Conservation (phyloP, 176 grass and related monocot genomes). For the Saccharum spontaneum region DNA sequence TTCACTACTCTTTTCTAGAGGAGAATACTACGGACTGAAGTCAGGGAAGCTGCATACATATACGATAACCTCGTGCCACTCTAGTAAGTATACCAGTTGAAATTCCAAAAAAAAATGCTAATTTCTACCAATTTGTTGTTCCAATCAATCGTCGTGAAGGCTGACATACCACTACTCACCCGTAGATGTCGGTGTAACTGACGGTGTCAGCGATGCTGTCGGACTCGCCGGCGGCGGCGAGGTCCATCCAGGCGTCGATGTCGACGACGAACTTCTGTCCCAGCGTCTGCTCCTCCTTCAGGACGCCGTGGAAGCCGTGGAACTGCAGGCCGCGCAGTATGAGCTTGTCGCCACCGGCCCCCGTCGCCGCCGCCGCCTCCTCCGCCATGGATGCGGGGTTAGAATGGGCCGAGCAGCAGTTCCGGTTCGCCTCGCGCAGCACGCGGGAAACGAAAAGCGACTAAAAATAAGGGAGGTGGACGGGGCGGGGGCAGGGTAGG, state of each 20-base stretch:
- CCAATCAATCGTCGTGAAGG: background rate
- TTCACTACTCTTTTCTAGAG: background rate
- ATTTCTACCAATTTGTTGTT: background rate
- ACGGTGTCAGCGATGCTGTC: conserved; percentile 70
- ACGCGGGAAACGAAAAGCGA: background rate
- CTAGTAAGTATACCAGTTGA: background rate
- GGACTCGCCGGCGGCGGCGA: conserved; percentile 60
- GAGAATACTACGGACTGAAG: background rate
- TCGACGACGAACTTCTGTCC: conserved; percentile 94
- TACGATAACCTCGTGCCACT: too few species aligned
- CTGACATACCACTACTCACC: conserved; percentile 26
- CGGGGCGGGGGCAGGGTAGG: background rate
- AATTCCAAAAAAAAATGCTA: background rate
- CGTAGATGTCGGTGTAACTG: conserved; percentile 84
- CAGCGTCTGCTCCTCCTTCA: conserved; percentile 68
- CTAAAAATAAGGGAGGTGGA: background rate
- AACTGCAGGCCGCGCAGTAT: conserved; percentile 83
- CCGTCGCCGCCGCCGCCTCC: background rate
- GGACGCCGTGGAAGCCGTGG: conserved; percentile 91
- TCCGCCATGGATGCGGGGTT: conserved; percentile 2
- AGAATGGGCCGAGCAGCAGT: background rate
- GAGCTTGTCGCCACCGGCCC: conserved; percentile 59
- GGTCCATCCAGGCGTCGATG: conserved; percentile 84
- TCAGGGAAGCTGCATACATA: background rate
- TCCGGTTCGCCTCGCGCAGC: background rate